phyloP scores from a whole-genome alignment of 1,284 basidiomycete genomes.

The Ceratobasidium sp. region DNA sequence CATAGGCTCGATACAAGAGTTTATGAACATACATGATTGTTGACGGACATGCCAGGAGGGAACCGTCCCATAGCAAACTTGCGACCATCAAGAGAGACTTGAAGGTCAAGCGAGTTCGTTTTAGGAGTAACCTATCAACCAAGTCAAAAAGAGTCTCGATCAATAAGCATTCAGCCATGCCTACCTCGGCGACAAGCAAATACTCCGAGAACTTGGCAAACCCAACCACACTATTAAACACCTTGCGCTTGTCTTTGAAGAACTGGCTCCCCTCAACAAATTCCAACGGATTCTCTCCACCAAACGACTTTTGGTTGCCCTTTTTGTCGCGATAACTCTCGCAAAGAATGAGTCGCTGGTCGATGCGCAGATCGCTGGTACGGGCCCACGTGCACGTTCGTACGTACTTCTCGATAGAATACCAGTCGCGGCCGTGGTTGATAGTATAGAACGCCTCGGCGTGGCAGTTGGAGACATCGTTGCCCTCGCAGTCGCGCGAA shows the following conservation, averaged over 20 bases:
- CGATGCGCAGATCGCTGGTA: slow-evolving; percentile 81
- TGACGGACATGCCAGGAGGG: slow-evolving; percentile 89
- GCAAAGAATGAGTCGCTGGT: slow-evolving; percentile 90
- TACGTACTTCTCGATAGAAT: slow-evolving; percentile 86
- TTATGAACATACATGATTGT: slow-evolving; percentile 77
- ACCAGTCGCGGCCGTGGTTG: slow-evolving; percentile 85
- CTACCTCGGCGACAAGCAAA: slow-evolving; percentile 91
- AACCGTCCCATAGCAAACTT: slow-evolving; percentile 89
- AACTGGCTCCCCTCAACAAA: slow-evolving; percentile 84
- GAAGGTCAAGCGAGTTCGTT: slow-evolving; percentile 77
- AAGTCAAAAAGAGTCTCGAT: too few species aligned
- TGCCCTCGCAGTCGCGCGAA: slow-evolving; percentile 71
- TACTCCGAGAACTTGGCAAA: slow-evolving; percentile 98
- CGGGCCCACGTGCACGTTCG: slow-evolving; percentile 92
- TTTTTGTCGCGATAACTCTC: slow-evolving; percentile 88
- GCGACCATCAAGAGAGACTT: slow-evolving; percentile 92
- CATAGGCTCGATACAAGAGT: slow-evolving; percentile 14
- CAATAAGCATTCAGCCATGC: slow-evolving; percentile 41
- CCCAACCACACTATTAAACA: slow-evolving; percentile 91
- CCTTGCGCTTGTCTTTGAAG: slow-evolving; percentile 76
- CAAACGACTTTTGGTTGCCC: slow-evolving; percentile 76
- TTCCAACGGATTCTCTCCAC: slow-evolving; percentile 78
- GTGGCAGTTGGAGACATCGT: slow-evolving; percentile 67
- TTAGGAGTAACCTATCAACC: slow-evolving; percentile 70
- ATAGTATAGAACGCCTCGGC: slow-evolving; percentile 79